phyloP scores from a whole-genome alignment of 1,284 basidiomycete species.

The Tilletia indica region DNA sequence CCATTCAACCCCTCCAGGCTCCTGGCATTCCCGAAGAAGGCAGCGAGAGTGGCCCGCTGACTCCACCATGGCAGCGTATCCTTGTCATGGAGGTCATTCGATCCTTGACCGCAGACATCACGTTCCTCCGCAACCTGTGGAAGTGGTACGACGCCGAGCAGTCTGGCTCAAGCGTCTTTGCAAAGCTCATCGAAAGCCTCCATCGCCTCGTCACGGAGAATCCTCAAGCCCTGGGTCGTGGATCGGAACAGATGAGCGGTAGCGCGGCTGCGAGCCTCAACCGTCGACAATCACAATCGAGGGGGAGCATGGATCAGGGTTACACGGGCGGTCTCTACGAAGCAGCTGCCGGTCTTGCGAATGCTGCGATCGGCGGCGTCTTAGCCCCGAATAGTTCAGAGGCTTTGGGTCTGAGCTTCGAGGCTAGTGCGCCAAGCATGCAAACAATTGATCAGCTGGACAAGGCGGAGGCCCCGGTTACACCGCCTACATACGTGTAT shows the following conservation, averaged over 20 bases:
- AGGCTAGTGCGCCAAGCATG: conserved; percentile 39
- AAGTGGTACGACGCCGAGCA: conserved; percentile 39
- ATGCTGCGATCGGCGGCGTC: conserved; percentile 37
- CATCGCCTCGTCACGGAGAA: conserved; percentile 28
- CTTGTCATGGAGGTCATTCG: conserved; percentile 49
- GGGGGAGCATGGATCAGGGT: conserved; percentile 10
- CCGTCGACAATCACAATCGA: conserved; percentile 3
- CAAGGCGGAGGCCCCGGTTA: conserved; percentile 82
- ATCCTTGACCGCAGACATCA: conserved; percentile 44
- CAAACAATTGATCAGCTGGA: conserved; percentile 54
- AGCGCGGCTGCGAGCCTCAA: conserved; percentile 30
- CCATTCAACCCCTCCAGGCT: conserved; percentile 6
- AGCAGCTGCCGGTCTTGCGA: conserved; percentile 46
- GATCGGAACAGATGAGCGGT: conserved; percentile 26
- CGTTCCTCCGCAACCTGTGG: conserved; percentile 49
- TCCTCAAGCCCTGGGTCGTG: conserved; percentile 24
- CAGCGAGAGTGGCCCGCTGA: conserved; percentile 10
- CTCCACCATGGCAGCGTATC: conserved; percentile 47
- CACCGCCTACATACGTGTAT: conserved; percentile 89
- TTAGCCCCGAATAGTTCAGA: conserved; percentile 20
- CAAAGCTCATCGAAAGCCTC: conserved; percentile 39
- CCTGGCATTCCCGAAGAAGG: conserved; percentile 27
- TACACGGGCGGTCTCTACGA: conserved; percentile 41
- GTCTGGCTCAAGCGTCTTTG: conserved; percentile 32
- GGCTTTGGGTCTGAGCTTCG: conserved; percentile 33